These are phyloP conservation scores for Sequoia sempervirens DNA, from an alignment of 75 land plant species.

Conservation along the genomic window DNA sequence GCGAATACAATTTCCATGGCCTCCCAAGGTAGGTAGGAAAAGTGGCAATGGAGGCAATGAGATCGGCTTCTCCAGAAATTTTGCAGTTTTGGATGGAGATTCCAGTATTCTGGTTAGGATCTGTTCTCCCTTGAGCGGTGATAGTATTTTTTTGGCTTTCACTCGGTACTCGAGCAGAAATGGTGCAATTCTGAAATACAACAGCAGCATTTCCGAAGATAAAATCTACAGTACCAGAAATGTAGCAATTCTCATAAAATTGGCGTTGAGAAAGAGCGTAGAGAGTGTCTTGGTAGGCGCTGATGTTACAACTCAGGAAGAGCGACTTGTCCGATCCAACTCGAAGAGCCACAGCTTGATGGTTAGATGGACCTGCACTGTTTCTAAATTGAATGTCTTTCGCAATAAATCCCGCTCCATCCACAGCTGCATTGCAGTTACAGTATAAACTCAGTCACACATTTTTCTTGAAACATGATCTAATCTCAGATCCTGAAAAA, in stretches of 20 bases:
- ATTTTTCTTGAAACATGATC: neutral
- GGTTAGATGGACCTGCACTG: slow-evolving; percentile 28
- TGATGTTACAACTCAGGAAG: slow-evolving; percentile 27
- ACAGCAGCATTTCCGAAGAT: slow-evolving; percentile 29
- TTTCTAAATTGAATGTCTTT: slow-evolving; percentile 14
- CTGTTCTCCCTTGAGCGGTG: slow-evolving; percentile 29
- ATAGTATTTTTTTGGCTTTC: slow-evolving; percentile 21
- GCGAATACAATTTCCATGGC: slow-evolving; percentile 22
- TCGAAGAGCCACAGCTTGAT: slow-evolving; percentile 76
- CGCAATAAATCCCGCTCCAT: slow-evolving; percentile 12
- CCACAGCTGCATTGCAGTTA: slow-evolving; percentile 14
- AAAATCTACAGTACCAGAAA: slow-evolving; percentile 26
- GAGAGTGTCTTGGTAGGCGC: slow-evolving; percentile 66
- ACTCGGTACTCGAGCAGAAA: slow-evolving; percentile 26
- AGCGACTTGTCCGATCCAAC: slow-evolving; percentile 34
- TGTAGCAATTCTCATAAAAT: slow-evolving; percentile 34
- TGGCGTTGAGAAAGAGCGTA: slow-evolving; percentile 43
- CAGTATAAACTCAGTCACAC: neutral
- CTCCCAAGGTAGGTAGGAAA: slow-evolving; percentile 15
- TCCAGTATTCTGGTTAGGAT: slow-evolving; percentile 22
- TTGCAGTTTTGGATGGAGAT: slow-evolving; percentile 26
- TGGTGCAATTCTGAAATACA: slow-evolving; percentile 15
- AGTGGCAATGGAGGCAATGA: neutral
- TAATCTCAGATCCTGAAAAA: too few relatives aligned
- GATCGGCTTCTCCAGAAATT: slow-evolving; percentile 1